These are phyloP conservation scores for Crithidia fasciculata DNA, from an alignment of 208 protist species.

Conservation along the genomic window DNA sequence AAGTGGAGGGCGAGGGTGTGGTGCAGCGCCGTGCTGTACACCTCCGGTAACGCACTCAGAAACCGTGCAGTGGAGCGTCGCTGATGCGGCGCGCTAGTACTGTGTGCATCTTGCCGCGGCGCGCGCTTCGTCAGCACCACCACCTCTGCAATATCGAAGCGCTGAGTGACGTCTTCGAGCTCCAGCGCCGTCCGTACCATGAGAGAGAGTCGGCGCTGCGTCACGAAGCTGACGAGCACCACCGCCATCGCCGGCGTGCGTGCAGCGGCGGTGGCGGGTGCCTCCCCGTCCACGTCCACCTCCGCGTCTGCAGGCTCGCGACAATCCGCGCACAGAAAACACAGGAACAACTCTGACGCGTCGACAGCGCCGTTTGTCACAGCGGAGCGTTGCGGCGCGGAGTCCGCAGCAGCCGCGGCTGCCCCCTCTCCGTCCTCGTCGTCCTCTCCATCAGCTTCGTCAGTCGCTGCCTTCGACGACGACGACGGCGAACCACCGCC, in stretches of 20 bases:
- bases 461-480: slow-evolving; percentile 5
- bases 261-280: background rate
- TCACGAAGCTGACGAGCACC: slow-evolving; percentile 81
- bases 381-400: background rate
- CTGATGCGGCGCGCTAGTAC: background rate
- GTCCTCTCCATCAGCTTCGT: slow-evolving; percentile 26
- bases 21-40: slow-evolving; percentile 47
- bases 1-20: slow-evolving; percentile 65
- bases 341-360: slow-evolving; percentile 73
- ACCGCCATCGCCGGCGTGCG: slow-evolving; percentile 30
- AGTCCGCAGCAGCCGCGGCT: background rate
- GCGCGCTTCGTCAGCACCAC: slow-evolving; percentile 37
- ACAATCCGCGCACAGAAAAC: slow-evolving; percentile 40
- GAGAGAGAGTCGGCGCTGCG: slow-evolving; percentile 42
- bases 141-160: slow-evolving; percentile 80
- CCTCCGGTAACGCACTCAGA: slow-evolving; percentile 44
- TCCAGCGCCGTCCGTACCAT: slow-evolving; percentile 42
- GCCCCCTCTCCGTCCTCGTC: slow-evolving; percentile 19
- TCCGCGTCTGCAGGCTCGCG: background rate
- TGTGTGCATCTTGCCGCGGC: background rate
- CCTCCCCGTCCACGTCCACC: background rate
- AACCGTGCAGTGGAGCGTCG: background rate
- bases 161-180: slow-evolving; percentile 74
- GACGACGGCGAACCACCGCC: background rate
- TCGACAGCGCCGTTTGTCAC: slow-evolving; percentile 18